A percentile compares a stretch with the other conserved stretches of the same genome.
Evolutionary conservation across 2,329 filamentous ascomycete species (phyloP).

Genomic region (Septoria petroselini): DNA sequence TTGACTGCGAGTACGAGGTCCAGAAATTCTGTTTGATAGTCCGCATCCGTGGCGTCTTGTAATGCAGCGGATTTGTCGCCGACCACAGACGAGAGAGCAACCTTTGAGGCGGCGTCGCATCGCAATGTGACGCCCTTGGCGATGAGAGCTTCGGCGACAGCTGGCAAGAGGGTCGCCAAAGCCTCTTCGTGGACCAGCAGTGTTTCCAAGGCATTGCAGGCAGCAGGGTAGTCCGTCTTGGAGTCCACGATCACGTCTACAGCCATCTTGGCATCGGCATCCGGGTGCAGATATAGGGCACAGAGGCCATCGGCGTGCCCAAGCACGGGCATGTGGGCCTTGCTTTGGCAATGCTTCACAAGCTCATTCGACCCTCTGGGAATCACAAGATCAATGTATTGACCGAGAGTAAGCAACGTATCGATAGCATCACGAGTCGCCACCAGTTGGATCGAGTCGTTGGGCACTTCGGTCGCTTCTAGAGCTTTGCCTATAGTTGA

Average conservation of each 20-base stretch:
- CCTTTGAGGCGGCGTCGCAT: constrained; percentile 70
- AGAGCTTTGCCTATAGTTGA: constrained; percentile 78
- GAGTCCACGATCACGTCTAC: constrained; percentile 79
- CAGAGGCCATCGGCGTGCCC: constrained; percentile 95
- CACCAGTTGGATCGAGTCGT: constrained; percentile 86
- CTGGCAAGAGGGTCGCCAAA: constrained; percentile 64
- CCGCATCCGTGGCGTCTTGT: constrained; percentile 63
- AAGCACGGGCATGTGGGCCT: constrained; percentile 90
- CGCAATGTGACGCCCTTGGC: constrained; percentile 75
- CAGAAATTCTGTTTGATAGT: constrained; percentile 88
- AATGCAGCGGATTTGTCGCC: constrained; percentile 47
- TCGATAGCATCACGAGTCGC: constrained; percentile 88
- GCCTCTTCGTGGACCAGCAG: constrained; percentile 76
- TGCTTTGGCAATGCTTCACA: constrained; percentile 82
- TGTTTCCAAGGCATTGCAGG: constrained; percentile 92
- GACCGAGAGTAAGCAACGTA: constrained; percentile 79
- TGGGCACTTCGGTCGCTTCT: constrained; percentile 69
- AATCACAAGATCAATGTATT: constrained; percentile 90
- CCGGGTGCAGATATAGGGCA: constrained; percentile 75
- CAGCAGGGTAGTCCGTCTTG: constrained; percentile 91
- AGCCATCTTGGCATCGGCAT: constrained; percentile 70
- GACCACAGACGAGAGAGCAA: constrained; percentile 55
- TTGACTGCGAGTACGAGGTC: constrained; percentile 81
- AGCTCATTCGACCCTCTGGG: constrained; percentile 88
- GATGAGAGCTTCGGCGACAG: constrained; percentile 69